Evolutionary conservation across 352 stramenopile genomes (phyloP).

Genomic region (Pythium graminicola): DNA sequence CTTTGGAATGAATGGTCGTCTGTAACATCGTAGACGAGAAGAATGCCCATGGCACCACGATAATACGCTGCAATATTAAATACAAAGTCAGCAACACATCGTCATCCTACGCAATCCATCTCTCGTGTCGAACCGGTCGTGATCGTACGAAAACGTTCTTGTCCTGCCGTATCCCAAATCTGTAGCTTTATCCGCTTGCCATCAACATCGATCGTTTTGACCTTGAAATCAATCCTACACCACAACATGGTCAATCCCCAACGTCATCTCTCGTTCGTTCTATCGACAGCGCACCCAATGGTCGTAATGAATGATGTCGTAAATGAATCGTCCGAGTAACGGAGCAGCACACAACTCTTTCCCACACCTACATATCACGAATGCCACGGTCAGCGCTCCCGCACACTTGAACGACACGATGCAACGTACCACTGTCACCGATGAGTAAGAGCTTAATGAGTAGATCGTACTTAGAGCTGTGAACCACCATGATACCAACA

Average conservation of each 20-base stretch:
- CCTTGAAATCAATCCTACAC: constrained; percentile 96
- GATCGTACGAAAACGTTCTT: constrained; percentile 99
- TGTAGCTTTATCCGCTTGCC: constrained; percentile 99
- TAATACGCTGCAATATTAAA: too few species aligned
- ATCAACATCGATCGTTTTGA: constrained; percentile 98
- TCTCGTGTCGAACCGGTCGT: too few species aligned
- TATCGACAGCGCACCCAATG: too few species aligned
- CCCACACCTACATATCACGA: constrained; percentile 94
- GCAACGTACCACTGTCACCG: too few species aligned
- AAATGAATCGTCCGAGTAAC: constrained; percentile 99
- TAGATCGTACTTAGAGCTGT: too few species aligned
- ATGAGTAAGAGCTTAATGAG: constrained; percentile 98
- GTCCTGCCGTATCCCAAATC: constrained; percentile 99
- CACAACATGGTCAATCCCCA: background rate
- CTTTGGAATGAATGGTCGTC: constrained; percentile 94
- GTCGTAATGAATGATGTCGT: constrained; percentile 99
- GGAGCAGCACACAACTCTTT: constrained; percentile 98
- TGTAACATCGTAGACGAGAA: constrained; percentile 99
- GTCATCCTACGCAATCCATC: too few species aligned
- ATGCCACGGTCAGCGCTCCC: too few species aligned
- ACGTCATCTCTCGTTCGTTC: background rate
- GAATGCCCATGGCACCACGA: constrained; percentile 98
- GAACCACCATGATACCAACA: too few species aligned
- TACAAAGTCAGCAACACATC: too few species aligned
- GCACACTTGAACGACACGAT: too few species aligned